Conservation (phyloP, 1,139 yeast genomes). For the Blastobotrys buckinghamii region DNA sequence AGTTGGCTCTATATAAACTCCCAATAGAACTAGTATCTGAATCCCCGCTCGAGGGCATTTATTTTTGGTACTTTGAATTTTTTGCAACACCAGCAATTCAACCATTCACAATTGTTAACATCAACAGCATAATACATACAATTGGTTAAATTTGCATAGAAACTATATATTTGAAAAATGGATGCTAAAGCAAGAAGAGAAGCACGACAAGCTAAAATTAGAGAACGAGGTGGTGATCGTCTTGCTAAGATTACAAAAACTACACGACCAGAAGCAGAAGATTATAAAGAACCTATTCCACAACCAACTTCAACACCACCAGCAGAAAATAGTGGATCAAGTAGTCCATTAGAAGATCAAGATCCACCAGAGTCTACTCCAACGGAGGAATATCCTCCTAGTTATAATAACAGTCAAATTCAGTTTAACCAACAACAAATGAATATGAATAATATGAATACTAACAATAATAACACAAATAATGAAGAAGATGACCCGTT, state of each 20-base stretch:
- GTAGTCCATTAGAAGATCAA: conserved; percentile 2
- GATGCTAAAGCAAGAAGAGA: conserved; percentile 32
- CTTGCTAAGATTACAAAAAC: conserved; percentile 35
- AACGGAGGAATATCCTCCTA: no score
- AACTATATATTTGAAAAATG: conserved; percentile 16
- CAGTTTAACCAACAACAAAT: background rate
- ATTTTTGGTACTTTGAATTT: no score
- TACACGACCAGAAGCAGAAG: conserved; percentile 22
- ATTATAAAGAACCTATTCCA: conserved; percentile 11
- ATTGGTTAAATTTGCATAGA: background rate
- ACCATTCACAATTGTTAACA: background rate
- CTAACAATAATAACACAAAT: background rate
- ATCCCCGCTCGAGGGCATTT: no score
- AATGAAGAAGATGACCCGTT: conserved; percentile 20
- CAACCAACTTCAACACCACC: background rate
- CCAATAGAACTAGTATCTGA: no score
- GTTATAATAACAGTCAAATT: no score
- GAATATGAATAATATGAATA: background rate
- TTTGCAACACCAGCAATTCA: background rate
- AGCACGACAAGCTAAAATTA: conserved; percentile 34
- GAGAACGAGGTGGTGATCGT: conserved; percentile 32
- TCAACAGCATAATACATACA: no score
- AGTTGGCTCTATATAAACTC: no score
- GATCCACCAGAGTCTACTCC: conserved; percentile 12
- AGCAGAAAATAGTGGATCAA: background rate